Evolutionary conservation across 2,329 filamentous ascomycete genomes (phyloP), one percentile per base, ranked within the genome.

Genomic region (Elsinoe ampelina): DNA sequence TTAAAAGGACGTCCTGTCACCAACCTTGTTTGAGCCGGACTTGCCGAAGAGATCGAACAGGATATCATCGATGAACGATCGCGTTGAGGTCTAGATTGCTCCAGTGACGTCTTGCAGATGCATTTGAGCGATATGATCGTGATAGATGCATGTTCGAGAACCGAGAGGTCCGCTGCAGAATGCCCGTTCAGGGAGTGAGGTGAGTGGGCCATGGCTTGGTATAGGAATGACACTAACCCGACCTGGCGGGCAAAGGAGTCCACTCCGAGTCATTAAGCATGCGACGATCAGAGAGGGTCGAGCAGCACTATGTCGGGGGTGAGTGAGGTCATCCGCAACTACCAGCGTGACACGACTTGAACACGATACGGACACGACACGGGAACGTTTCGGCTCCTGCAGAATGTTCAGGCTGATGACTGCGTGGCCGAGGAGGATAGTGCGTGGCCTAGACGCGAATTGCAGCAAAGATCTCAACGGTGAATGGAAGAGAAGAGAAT

Each of bases 281-380:
- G 15, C 32, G 45, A 7, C 13, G 45, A 50, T 35, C 45, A 20
- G 17, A 7, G 30, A 30, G 10, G 26, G 30, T 50, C 26, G 26
- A 50, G 15, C 45, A 35, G 15, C 19, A 42, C 13, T 22, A 19
- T 10, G 26, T 20, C 30, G 47, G 8, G 26, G 8, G 47, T 52
- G 48, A 52, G 47, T 52, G 48, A 52, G 48, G 34, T 52, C 48
- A 52, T 52, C 12, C 48, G 15, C 13, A 52, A 39, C 48, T 39
- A 20, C 45, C 26, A 34, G 12, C 15, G 11, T 26, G 19, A 22
- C 41, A 45, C 41, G 19, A 20, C 22, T 20, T 15, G 45, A 30
- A 30, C 26, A 30, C 26, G 26, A 30, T 30, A 30, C 26, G 26
- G 26, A 30, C 26, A 30, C 26, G 26, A 30, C 26, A 30, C 26